Percentiles rank a stretch among this genome's conserved stretches.
Conservation (phyloP, 257 asterid species). For the Prunella vulgaris region DNA sequence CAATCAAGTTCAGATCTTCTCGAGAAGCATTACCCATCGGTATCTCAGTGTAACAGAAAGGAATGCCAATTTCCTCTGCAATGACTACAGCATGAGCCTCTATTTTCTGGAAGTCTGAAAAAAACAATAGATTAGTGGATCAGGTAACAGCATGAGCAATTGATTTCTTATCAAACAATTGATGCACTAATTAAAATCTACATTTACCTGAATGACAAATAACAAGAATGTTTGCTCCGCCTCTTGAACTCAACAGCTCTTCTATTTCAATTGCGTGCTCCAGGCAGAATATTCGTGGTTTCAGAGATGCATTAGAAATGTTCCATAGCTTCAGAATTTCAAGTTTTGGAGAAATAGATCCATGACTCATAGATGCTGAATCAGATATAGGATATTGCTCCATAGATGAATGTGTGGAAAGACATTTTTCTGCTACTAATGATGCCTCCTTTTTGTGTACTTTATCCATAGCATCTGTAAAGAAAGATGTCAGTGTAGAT, state of each 20-base stretch:
- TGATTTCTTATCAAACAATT: background rate
- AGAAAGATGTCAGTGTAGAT: constrained; percentile 17
- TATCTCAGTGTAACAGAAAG: constrained; percentile 60
- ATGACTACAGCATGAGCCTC: constrained; percentile 66
- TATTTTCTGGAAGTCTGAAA: constrained; percentile 75
- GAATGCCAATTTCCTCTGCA: constrained; percentile 62
- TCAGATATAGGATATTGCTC: constrained; percentile 25
- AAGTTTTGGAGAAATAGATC: constrained; percentile 28
- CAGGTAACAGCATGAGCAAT: background rate
- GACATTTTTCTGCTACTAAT: constrained; percentile 30
- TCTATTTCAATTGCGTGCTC: constrained; percentile 93
- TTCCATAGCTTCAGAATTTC: constrained; percentile 41
- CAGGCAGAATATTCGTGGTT: constrained; percentile 83
- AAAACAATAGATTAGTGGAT: constrained; percentile 12
- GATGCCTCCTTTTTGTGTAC: constrained; percentile 22
- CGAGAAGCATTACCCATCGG: constrained; percentile 50
- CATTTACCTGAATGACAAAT: constrained; percentile 93
- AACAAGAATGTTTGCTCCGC: constrained; percentile 87
- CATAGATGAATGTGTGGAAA: constrained; percentile 8
- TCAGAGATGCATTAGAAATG: constrained; percentile 33
- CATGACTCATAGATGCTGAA: constrained; percentile 26
- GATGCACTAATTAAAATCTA: constrained; percentile 11
- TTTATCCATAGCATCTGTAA: constrained; percentile 31
- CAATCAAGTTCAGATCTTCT: constrained; percentile 66
- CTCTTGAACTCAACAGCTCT: constrained; percentile 53